phyloP scores from a whole-genome alignment of 352 stramenopile species.

The Proteromonas lacertae region DNA sequence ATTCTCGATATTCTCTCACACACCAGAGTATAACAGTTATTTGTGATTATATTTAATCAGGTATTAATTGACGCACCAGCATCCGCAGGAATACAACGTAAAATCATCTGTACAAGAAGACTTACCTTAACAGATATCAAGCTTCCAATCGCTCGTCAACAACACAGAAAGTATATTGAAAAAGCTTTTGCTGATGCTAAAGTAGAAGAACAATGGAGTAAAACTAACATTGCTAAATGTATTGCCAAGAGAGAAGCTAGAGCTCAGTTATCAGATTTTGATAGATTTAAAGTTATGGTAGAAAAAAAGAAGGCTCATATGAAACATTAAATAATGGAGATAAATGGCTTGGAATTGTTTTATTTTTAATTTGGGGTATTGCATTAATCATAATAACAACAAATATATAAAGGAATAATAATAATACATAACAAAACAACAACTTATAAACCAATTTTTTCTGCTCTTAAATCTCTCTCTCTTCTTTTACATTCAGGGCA shows the following conservation, averaged over 20 bases:
- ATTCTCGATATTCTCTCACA: constrained; percentile 98
- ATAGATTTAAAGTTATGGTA: constrained; percentile 97
- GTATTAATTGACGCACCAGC: constrained; percentile 75
- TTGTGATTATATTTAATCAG: constrained; percentile 5
- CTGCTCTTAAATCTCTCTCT: too few species aligned
- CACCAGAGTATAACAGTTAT: constrained; percentile 39
- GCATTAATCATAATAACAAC: too few species aligned
- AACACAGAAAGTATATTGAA: not conserved
- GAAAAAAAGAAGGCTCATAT: constrained; percentile 89
- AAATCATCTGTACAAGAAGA: constrained; percentile 89
- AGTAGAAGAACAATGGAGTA: constrained; percentile 74
- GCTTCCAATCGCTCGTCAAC: not conserved
- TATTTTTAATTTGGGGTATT: too few species aligned
- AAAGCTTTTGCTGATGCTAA: constrained; percentile 20
- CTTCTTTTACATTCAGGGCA: too few species aligned
- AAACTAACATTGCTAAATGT: constrained; percentile 85
- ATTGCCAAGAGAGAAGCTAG: constrained; percentile 73
- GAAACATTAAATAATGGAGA: too few species aligned
- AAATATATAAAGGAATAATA: too few species aligned
- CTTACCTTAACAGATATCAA: constrained; percentile 83
- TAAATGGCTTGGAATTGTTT: too few species aligned
- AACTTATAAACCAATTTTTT: too few species aligned
- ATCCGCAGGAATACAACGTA: constrained; percentile 72
- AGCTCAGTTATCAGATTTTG: constrained; percentile 72
- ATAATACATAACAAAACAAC: too few species aligned